Base-by-base conservation (phyloP, 176 grass and related monocot species). In the Raddia distichophylla region DNA sequence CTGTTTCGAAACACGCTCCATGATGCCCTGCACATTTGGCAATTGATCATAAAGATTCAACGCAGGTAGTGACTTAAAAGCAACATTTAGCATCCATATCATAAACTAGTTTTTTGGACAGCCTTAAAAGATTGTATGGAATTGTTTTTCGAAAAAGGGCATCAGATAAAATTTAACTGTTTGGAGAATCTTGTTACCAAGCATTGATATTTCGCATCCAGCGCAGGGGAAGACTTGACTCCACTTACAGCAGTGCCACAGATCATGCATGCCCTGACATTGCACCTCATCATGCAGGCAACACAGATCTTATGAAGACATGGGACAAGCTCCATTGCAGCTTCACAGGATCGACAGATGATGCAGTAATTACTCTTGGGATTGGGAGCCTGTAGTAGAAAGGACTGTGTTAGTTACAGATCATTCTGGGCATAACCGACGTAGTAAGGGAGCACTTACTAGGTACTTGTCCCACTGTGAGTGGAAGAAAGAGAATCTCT, bases 221-320 rank as follows among this genome's bases (percentile, higher is more conserved):
- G 69, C 13, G 54, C 49, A 64, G 79, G 82, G 27, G 78, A 82
- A 60, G 90, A 88, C 79, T 66, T 88, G 42, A 92, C 73, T 79
- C 82, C 82, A 78, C 64, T 78, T 42, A 92, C 90, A 75, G 75
- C 42, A 52, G 63, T 68, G 58, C 83, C 79, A 64, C 90, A 92
- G 54, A 60, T 82, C 86, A 88, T 83, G 50, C 90, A 92, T 75
- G 86, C 69, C 64, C 68, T 88, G 22, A 86, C 64, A 81, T 85
- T 75, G 79, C 60, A 85, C 62, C 73, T 88, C 82, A 82, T 85
- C 86, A 86, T 82, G 78, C 90, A 92, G 27, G 76, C 79, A 75
- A 82, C 86, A 71, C 90, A 92, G 20, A 86, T 85, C 69, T 80
- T 88, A 64, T 92, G 90, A 75, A 83, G 69, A 83, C 90, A 92